Evolutionary conservation across 2,329 filamentous ascomycete genomes (phyloP), one percentile per base, ranked within the genome.

Genomic region (Cytospora piceicola): DNA sequence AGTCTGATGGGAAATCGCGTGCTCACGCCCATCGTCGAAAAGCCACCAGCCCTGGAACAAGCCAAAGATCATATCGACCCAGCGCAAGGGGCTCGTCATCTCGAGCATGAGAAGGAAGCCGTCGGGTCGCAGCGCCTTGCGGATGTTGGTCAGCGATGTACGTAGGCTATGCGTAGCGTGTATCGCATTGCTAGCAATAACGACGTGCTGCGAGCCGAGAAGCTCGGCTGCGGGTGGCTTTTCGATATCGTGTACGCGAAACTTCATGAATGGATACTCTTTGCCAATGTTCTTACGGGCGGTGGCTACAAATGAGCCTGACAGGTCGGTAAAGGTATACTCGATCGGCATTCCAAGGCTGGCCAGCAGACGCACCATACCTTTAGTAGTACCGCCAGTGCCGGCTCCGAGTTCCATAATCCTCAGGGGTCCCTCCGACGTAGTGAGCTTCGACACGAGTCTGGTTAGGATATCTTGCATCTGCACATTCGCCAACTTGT

Each of bases 291-390:
- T 62, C 56, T 72, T 72, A 3, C 72, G 70, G 2, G 74, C 75
- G 0, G 68, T 67, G 1, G 71, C 72, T 1, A 79, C 75, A 17
- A 79, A 69, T 0, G 73, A 73, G 1, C 72, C 36, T 2, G 76
- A 71, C 2, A 81, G 65, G 51, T 81, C 79, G 1, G 79, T 80
- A 60, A 80, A 77, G 0, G 75, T 78, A 66, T 81, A 81, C 52
- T 73, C 70, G 29, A 78, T 71, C 0, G 73, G 70, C 0, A 75
- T 61, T 7, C 72, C 72, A 2, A 73, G 67, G 0, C 53, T 27
- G 1, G 70, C 71, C 2, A 80, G 70, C 1, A 72, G 27, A 0
- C 72, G 72, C 14, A 75, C 66, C 0, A 67, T 46, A 12, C 20
- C 14, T 20, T 42, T 61, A 7, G 46, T 79, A 0, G 78, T 79